Evolutionary conservation across 306 rosid genomes (phyloP).

Genomic region (Fragaria ananassa): DNA sequence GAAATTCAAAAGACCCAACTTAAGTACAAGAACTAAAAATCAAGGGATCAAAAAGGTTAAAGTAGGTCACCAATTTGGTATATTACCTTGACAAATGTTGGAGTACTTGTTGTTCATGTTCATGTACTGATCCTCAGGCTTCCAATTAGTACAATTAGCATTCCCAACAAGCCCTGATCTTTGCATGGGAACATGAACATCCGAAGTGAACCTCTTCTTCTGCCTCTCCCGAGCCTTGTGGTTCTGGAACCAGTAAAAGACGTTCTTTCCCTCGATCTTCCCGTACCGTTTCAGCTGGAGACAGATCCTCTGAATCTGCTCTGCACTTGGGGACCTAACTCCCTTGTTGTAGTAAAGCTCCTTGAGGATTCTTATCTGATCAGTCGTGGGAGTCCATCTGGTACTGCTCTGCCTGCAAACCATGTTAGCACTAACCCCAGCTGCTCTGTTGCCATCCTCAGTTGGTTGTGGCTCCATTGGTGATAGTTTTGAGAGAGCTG

Average conservation of each 20-base stretch:
- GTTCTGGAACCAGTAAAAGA: slow-evolving; percentile 94
- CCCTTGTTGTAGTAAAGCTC: slow-evolving; percentile 96
- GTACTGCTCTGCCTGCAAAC: slow-evolving; percentile 83
- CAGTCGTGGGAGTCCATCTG: slow-evolving; percentile 90
- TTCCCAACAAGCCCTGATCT: slow-evolving; percentile 8
- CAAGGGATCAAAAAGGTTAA: background rate
- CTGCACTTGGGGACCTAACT: slow-evolving; percentile 82
- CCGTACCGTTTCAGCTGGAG: slow-evolving; percentile 88
- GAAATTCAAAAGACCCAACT: background rate
- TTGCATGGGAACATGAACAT: slow-evolving; percentile 11
- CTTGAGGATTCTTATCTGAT: slow-evolving; percentile 87
- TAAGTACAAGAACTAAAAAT: background rate
- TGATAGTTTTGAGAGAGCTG: background rate
- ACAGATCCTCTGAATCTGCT: slow-evolving; percentile 96
- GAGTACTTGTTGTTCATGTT: slow-evolving; percentile 42
- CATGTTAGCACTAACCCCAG: slow-evolving; percentile 27
- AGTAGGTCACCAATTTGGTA: background rate
- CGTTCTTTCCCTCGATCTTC: slow-evolving; percentile 94
- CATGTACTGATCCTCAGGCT: slow-evolving; percentile 33
- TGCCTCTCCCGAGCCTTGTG: slow-evolving; percentile 98
- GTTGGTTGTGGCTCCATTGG: slow-evolving; percentile 25
- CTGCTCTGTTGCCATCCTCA: slow-evolving; percentile 33
- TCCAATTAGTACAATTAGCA: slow-evolving; percentile 34
- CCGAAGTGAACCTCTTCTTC: slow-evolving; percentile 70
- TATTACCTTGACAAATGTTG: slow-evolving; percentile 43